These are phyloP conservation scores for Pseudoneurospora amorphoporcata DNA, from an alignment of 495 filamentous ascomycete species.

Conservation along the genomic window DNA sequence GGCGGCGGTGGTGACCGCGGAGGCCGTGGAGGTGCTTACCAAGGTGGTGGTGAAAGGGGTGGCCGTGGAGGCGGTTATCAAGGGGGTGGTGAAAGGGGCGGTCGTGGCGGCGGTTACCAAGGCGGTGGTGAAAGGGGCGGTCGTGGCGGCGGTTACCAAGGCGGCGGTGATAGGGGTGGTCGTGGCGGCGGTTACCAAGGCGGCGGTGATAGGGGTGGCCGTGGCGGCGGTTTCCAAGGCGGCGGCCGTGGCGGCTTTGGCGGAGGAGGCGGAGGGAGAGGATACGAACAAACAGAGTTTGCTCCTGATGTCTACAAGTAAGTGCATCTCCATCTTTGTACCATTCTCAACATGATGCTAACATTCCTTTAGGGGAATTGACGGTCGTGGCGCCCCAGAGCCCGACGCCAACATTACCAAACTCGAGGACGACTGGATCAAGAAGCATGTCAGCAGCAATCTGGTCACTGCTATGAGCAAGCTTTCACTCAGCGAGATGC, in stretches of 20 bases:
- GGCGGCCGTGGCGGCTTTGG: slow-evolving; percentile 15
- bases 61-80: neutral
- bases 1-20: slow-evolving; percentile 3
- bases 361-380: neutral
- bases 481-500: slow-evolving; percentile 12
- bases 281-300: slow-evolving; percentile 6
- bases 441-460: neutral
- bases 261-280: slow-evolving; percentile 12
- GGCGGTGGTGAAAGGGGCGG: slow-evolving; percentile 4
- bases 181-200: slow-evolving; percentile 15
- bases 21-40: neutral
- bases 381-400: slow-evolving; percentile 1
- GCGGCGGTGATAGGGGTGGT: slow-evolving; percentile 18
- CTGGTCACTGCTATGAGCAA: slow-evolving; percentile 15
- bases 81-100: neutral
- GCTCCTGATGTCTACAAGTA: slow-evolving; percentile 25
- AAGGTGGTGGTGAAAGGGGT: neutral
- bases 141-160: slow-evolving; percentile 1
- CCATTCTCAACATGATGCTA: slow-evolving; percentile 1
- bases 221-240: slow-evolving; percentile 15
- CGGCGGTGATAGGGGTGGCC: slow-evolving; percentile 10
- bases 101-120: slow-evolving; percentile 12
- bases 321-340: slow-evolving; percentile 4
- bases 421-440: slow-evolving; percentile 27
- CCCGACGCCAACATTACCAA: slow-evolving; percentile 22